phyloP scores from a whole-genome alignment of 176 grass and related monocot species.

The Microstegium vimineum region DNA sequence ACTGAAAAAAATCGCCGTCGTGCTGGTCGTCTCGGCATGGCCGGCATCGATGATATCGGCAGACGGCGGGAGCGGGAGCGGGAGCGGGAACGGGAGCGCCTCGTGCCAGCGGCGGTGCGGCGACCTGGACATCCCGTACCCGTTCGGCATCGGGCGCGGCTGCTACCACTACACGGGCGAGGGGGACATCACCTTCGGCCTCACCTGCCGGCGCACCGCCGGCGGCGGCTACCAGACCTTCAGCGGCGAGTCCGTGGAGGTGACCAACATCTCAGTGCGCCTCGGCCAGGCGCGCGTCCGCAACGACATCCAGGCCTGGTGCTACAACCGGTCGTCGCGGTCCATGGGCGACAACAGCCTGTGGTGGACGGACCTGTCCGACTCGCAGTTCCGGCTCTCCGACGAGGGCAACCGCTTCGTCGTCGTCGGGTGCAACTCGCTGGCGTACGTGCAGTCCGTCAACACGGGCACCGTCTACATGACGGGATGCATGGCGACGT shows the following conservation, averaged over 20 bases:
- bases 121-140: conserved; percentile 38
- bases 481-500: conserved; percentile 43
- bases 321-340: conserved; percentile 16
- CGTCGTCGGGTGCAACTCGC: conserved; percentile 47
- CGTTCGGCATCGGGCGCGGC: conserved; percentile 47
- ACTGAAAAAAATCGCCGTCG: not conserved
- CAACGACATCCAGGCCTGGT: not conserved
- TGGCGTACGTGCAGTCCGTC: conserved; percentile 20
- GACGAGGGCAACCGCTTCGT: conserved; percentile 30
- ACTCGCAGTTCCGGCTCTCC: conserved; percentile 21
- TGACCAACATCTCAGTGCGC: not conserved
- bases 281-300: not conserved
- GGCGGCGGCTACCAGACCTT: not conserved
- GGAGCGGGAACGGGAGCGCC: not conserved
- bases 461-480: not conserved
- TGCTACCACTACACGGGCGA: conserved; percentile 34
- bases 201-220: conserved; percentile 5
- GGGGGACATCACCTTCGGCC: conserved; percentile 25
- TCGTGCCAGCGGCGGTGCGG: conserved; percentile 40
- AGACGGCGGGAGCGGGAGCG: too few relatives aligned
- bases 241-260: not conserved
- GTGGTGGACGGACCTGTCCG: not conserved
- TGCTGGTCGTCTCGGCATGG: not conserved
- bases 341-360: not conserved
- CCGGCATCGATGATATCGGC: too few relatives aligned